Conservation (phyloP, 2,329 filamentous ascomycete species). For the Neofusicoccum parvum region DNA sequence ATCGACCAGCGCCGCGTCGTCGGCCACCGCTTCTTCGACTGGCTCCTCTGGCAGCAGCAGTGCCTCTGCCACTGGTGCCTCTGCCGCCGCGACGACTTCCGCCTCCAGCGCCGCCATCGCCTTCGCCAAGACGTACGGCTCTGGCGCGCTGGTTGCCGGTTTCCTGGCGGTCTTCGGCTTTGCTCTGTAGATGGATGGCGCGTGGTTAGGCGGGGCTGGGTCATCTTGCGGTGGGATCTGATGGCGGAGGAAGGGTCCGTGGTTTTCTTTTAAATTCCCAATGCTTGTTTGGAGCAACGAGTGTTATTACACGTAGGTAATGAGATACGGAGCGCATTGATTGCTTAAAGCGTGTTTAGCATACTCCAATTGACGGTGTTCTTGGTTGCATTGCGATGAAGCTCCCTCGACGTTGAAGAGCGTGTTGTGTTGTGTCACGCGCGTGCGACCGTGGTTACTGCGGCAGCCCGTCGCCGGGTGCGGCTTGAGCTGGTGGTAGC, state of each 20-base stretch:
- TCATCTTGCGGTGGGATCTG: background rate
- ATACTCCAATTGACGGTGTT: slow-evolving; percentile 6
- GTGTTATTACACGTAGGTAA: slow-evolving; percentile 19
- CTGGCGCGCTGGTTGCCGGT: slow-evolving; percentile 54
- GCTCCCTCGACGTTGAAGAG: background rate
- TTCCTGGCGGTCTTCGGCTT: slow-evolving; percentile 60
- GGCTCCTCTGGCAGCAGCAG: slow-evolving; percentile 12
- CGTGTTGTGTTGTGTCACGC: too few species aligned
- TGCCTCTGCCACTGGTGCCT: slow-evolving; percentile 31
- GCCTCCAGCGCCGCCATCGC: slow-evolving; percentile 48
- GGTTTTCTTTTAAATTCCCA: slow-evolving; percentile 13
- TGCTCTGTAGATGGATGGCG: slow-evolving; percentile 51
- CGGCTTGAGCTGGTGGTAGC: background rate
- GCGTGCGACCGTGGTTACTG: background rate
- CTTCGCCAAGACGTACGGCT: slow-evolving; percentile 54
- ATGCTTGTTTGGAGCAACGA: slow-evolving; percentile 16
- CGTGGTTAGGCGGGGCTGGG: background rate
- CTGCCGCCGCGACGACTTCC: slow-evolving; percentile 33
- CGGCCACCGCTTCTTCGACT: slow-evolving; percentile 25
- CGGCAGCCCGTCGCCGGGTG: background rate
- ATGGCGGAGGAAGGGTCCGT: background rate
- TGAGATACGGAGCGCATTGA: slow-evolving; percentile 18
- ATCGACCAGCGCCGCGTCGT: slow-evolving; percentile 27
- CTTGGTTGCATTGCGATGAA: background rate
- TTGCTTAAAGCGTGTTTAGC: background rate